Conservation (phyloP, 2,329 filamentous ascomycete species). For the Pestalotiopsis sp. region DNA sequence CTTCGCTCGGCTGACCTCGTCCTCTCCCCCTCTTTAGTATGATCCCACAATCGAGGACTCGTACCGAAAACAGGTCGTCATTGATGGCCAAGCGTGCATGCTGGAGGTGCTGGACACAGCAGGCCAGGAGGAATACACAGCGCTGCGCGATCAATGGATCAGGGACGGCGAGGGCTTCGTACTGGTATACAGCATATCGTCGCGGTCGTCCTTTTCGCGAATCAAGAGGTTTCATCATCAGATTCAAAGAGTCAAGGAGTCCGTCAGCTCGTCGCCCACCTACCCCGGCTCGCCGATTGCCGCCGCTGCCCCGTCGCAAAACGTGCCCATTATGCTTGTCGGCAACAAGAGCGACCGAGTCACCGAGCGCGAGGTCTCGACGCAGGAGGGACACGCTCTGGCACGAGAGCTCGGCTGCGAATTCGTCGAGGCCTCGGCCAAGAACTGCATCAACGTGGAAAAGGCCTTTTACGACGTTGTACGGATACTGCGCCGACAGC, state of each 20-base stretch:
- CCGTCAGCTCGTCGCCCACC: slow-evolving; percentile 73
- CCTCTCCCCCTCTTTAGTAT: slow-evolving; percentile 54
- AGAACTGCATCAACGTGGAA: slow-evolving; percentile 98
- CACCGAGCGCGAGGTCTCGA: slow-evolving; percentile 93
- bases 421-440: slow-evolving; percentile 95
- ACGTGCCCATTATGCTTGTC: slow-evolving; percentile 95
- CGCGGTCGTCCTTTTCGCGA: slow-evolving; percentile 89
- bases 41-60: slow-evolving; percentile 89
- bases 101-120: slow-evolving; percentile 96
- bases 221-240: slow-evolving; percentile 97
- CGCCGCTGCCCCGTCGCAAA: slow-evolving; percentile 60
- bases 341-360: slow-evolving; percentile 98
- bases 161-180: slow-evolving; percentile 97
- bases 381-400: slow-evolving; percentile 90
- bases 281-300: slow-evolving; percentile 76
- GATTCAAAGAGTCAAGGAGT: slow-evolving; percentile 97
- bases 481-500: slow-evolving; percentile 82
- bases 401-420: slow-evolving; percentile 93
- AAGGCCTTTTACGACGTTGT: slow-evolving; percentile 99
- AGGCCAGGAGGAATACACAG: slow-evolving; percentile 98
- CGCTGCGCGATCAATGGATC: slow-evolving; percentile 96
- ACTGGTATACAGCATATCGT: slow-evolving; percentile 97
- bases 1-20: neutral
- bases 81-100: slow-evolving; percentile 95
- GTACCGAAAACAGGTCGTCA: slow-evolving; percentile 87